Conservation (phyloP, 1,139 yeast species). For the Pichia terricola region DNA sequence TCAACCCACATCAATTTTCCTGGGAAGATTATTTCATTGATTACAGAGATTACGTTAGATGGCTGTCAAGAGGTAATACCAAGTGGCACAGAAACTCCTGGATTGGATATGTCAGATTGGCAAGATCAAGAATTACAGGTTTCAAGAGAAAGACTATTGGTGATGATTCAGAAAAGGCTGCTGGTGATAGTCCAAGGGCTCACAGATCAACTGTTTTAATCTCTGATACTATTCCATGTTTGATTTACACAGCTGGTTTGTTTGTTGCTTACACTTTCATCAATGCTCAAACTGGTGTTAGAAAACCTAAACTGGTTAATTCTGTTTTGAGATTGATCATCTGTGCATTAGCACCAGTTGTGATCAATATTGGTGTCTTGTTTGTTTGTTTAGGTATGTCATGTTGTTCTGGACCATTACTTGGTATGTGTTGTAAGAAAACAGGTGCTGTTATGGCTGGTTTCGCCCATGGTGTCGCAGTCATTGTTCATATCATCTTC, state of each 20-base stretch:
- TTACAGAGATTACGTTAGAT: conserved; percentile 95
- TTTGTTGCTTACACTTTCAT: conserved; percentile 87
- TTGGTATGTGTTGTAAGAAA: conserved; percentile 93
- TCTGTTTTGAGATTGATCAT: conserved; percentile 77
- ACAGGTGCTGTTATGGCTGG: conserved; percentile 97
- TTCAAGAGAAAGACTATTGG: conserved; percentile 88
- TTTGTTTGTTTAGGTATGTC: conserved; percentile 68
- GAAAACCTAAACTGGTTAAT: conserved; percentile 52
- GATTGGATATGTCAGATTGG: conserved; percentile 94
- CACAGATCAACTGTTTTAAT: conserved; percentile 79
- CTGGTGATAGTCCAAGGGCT: conserved; percentile 93
- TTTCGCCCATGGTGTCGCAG: conserved; percentile 92
- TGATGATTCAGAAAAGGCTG: conserved; percentile 83
- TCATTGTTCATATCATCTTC: conserved; percentile 72
- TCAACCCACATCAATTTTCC: conserved; percentile 98
- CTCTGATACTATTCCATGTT: conserved; percentile 81
- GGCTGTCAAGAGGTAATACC: conserved; percentile 98
- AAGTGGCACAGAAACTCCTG: conserved; percentile 99
- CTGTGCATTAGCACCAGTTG: conserved; percentile 89
- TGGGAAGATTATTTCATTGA: conserved; percentile 99
- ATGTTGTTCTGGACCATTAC: conserved; percentile 95
- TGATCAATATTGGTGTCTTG: conserved; percentile 77
- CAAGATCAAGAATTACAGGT: conserved; percentile 97
- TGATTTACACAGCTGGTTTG: conserved; percentile 81
- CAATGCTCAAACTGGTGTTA: conserved; percentile 96